Conservation (phyloP, 2,329 filamentous ascomycete genomes). For the Paracoccidioides brasiliensis region DNA sequence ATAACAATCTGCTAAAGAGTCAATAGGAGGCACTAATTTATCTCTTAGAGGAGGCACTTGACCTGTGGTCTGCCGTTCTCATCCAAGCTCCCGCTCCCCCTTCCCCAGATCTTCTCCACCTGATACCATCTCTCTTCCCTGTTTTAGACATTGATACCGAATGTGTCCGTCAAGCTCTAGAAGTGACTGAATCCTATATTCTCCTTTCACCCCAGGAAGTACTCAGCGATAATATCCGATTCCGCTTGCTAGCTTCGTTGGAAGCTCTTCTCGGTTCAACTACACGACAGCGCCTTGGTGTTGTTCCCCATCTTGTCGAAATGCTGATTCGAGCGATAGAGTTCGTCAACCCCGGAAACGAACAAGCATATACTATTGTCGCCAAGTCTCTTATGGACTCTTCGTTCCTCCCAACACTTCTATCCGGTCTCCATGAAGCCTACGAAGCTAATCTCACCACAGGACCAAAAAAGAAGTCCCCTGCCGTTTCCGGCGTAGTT, state of each 20-base stretch:
- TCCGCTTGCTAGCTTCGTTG: constrained; percentile 26
- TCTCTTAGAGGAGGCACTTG: constrained; percentile 80
- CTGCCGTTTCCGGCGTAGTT: constrained; percentile 58
- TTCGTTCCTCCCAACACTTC: constrained; percentile 49
- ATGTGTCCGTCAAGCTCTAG: constrained; percentile 48
- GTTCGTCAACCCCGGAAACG: constrained; percentile 43
- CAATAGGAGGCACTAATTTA: constrained; percentile 54
- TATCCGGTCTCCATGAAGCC: constrained; percentile 53
- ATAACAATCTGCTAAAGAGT: background rate
- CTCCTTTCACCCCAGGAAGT: constrained; percentile 44
- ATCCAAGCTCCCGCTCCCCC: constrained; percentile 49
- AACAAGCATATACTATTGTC: constrained; percentile 48
- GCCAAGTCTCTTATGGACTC: constrained; percentile 52
- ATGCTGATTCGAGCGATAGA: constrained; percentile 51
- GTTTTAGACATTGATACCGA: constrained; percentile 55
- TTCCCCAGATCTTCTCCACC: constrained; percentile 46
- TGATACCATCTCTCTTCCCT: constrained; percentile 51
- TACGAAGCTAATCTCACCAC: constrained; percentile 66
- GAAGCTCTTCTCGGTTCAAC: constrained; percentile 28
- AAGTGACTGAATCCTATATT: constrained; percentile 58
- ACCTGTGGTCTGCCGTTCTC: constrained; percentile 71
- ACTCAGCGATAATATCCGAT: constrained; percentile 27
- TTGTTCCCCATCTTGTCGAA: constrained; percentile 43
- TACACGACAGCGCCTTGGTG: constrained; percentile 27
- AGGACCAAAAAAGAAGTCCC: constrained; percentile 59